phyloP scores from a whole-genome alignment of 805 yeast genomes.

The Metschnikowia dekortorum region DNA sequence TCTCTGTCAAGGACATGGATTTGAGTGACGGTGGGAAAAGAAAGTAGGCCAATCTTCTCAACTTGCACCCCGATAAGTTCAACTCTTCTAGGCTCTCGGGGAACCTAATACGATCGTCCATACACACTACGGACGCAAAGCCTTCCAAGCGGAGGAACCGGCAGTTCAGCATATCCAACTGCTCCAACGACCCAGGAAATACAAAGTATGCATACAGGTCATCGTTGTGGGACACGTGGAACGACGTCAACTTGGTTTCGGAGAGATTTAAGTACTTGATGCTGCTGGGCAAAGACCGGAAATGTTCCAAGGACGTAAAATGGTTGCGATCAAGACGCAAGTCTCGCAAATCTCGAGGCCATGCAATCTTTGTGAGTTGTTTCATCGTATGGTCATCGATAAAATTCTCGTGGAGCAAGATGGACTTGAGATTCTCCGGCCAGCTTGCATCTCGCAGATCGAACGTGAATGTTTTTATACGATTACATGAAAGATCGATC shows the following conservation, averaged over 20 bases:
- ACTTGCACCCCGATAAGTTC: constrained; percentile 22
- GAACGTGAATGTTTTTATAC: constrained; percentile 11
- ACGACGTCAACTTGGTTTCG: constrained; percentile 17
- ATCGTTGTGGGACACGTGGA: constrained; percentile 9
- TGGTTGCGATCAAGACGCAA: constrained; percentile 23
- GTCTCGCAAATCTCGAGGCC: constrained; percentile 23
- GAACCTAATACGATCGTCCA: constrained; percentile 18
- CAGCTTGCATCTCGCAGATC: constrained; percentile 13
- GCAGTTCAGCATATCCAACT: constrained; percentile 21
- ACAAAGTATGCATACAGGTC: constrained; percentile 18
- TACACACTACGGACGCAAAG: not conserved
- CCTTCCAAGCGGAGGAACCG: constrained; percentile 8
- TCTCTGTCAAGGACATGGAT: constrained; percentile 23
- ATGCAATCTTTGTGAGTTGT: constrained; percentile 16
- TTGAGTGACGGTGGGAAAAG: constrained; percentile 21
- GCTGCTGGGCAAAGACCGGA: constrained; percentile 19
- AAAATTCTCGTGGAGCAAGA: constrained; percentile 21
- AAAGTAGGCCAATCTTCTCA: constrained; percentile 19
- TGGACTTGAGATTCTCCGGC: constrained; percentile 25
- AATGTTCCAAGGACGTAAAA: constrained; percentile 16
- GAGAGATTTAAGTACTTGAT: constrained; percentile 25
- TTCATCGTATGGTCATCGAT: constrained; percentile 18
- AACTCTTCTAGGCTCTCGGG: constrained; percentile 20
- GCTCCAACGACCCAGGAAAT: constrained; percentile 26
- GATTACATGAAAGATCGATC: constrained; percentile 27